phyloP scores from a whole-genome alignment of 2,329 filamentous ascomycete species.

The Alternaria rosae region DNA sequence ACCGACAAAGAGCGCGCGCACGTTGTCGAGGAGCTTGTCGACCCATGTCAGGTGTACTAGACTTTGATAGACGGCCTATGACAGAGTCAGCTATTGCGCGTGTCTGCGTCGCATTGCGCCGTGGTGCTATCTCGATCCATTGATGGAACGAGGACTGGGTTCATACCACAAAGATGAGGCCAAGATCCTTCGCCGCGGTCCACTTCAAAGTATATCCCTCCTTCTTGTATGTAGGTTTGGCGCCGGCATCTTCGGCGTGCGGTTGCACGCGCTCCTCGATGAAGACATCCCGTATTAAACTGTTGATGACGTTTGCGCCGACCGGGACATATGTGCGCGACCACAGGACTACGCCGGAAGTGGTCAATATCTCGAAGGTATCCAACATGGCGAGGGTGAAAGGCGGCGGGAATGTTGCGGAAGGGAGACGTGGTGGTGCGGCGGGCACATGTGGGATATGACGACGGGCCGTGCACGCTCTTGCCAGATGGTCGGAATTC shows the following conservation, averaged over 20 bases:
- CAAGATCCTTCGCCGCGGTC: slow-evolving; percentile 90
- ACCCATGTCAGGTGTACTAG: slow-evolving; percentile 96
- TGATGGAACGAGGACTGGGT: slow-evolving; percentile 29
- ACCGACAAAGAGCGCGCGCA: slow-evolving; percentile 88
- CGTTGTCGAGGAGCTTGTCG: slow-evolving; percentile 94
- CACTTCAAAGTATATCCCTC: slow-evolving; percentile 96
- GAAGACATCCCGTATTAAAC: slow-evolving; percentile 94
- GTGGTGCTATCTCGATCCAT: background rate
- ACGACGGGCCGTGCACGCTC: slow-evolving; percentile 34
- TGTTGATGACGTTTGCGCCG: slow-evolving; percentile 85
- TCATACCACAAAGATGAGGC: slow-evolving; percentile 88
- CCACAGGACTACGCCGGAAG: slow-evolving; percentile 96
- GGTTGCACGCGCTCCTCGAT: slow-evolving; percentile 87
- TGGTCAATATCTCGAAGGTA: slow-evolving; percentile 94
- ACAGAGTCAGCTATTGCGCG: slow-evolving; percentile 1
- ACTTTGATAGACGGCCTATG: slow-evolving; percentile 92
- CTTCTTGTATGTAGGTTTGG: slow-evolving; percentile 79
- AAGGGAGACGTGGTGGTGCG: slow-evolving; percentile 8
- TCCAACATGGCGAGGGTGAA: slow-evolving; percentile 75
- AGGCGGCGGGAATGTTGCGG: slow-evolving; percentile 4
- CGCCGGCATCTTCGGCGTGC: slow-evolving; percentile 66
- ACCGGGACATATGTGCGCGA: slow-evolving; percentile 84
- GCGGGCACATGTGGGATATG: slow-evolving; percentile 29
- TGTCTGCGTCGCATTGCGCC: background rate
- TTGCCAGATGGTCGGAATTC: slow-evolving; percentile 31